Evolutionary conservation across 2,329 filamentous ascomycete genomes (phyloP), one percentile per base, ranked within the genome.

Genomic region (Phialemoniopsis sp.): DNA sequence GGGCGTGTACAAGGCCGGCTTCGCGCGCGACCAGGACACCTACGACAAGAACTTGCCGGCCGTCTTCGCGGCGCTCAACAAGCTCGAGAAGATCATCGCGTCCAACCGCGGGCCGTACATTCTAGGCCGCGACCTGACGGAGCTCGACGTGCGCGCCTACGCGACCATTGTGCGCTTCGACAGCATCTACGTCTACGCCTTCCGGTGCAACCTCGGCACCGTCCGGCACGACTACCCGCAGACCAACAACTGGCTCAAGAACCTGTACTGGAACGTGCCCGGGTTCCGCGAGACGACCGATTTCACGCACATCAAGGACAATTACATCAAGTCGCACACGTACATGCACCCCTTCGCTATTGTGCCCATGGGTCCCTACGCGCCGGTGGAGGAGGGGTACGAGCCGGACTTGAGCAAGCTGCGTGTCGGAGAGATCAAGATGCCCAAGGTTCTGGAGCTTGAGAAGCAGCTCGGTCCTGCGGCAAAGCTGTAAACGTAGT

Each of bases 231-330:
- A 76, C 40, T 83, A 83, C 48, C 79, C 79, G 1, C 66, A 74
- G 10, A 50, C 82, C 40, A 67, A 79, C 52, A 76, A 79, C 45
- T 83, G 78, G 76, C 46, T 83, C 46, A 77, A 71, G 57, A 66
- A 67, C 28, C 51, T 80, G 53, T 82, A 81, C 58, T 80, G 73
- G 68, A 70, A 74, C 42, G 64, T 73, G 2, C 50, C 59, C 14
- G 76, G 69, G 0, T 79, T 78, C 44, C 67, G 56, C 41, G 73
- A 77, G 48, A 79, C 74, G 13, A 85, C 80, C 0, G 65, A 85
- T 45, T 85, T 85, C 46, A 71, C 60, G 45, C 80, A 85, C 50
- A 85, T 85, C 54, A 85, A 85, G 58, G 80, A 85, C 54, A 83
- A 80, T 46, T 66, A 65, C 43, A 61, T 78, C 12, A 83, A 82